phyloP scores from a whole-genome alignment of 495 filamentous ascomycete species.

The Jackrogersella multiformis region DNA sequence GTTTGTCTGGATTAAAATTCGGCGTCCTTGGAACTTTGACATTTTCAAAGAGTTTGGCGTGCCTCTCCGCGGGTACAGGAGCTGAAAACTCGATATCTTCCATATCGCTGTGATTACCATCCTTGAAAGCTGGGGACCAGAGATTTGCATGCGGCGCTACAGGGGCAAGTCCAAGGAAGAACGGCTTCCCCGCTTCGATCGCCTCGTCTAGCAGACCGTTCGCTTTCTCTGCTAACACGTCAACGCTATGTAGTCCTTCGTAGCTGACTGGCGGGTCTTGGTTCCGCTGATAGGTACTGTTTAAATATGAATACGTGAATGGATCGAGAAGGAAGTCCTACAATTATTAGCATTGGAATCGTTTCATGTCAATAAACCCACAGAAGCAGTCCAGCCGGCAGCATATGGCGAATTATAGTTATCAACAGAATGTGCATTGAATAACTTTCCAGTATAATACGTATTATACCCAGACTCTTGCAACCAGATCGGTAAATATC shows the following conservation, averaged over 20 bases:
- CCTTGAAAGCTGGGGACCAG: constrained; percentile 46
- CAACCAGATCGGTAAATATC: constrained; percentile 75
- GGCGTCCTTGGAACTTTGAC: constrained; percentile 60
- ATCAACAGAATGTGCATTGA: constrained; percentile 68
- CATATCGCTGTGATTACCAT: constrained; percentile 42
- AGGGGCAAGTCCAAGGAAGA: constrained; percentile 74
- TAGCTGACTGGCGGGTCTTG: constrained; percentile 65
- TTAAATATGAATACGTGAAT: constrained; percentile 75
- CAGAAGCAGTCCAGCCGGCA: constrained; percentile 64
- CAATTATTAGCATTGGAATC: constrained; percentile 6
- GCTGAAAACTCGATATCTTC: constrained; percentile 53
- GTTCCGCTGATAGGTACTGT: constrained; percentile 72
- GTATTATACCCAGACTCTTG: constrained; percentile 76
- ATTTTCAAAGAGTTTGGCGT: constrained; percentile 59
- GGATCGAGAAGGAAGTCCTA: constrained; percentile 76
- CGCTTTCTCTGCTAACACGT: constrained; percentile 71
- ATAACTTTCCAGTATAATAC: constrained; percentile 78
- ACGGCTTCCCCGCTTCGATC: constrained; percentile 61
- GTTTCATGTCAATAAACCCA: constrained; percentile 10
- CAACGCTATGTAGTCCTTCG: constrained; percentile 66
- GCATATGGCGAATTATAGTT: constrained; percentile 68
- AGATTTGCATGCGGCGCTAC: constrained; percentile 72
- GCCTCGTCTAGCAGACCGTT: constrained; percentile 72
- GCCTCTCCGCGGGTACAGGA: constrained; percentile 60
- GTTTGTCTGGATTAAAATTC: constrained; percentile 63